Conservation (phyloP, 1,284 basidiomycete genomes). For the Ustilago sp. region DNA sequence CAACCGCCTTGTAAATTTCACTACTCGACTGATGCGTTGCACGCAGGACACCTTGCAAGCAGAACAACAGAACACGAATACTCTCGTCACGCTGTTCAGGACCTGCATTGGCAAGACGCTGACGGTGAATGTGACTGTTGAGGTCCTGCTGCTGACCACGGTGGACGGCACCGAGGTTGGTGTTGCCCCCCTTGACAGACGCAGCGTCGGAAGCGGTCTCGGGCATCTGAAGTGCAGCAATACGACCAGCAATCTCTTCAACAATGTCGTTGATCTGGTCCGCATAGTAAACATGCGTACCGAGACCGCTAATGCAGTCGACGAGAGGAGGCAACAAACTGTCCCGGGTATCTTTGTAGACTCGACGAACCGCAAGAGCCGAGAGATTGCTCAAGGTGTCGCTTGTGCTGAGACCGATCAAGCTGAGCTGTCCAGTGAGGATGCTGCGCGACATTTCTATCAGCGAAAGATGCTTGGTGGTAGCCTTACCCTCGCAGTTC, state of each 20-base stretch:
- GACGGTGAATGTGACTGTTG: constrained; percentile 45
- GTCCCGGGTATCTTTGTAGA: constrained; percentile 73
- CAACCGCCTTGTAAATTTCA: constrained; percentile 60
- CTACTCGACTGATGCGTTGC: constrained; percentile 75
- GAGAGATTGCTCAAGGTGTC: constrained; percentile 78
- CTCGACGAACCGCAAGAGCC: constrained; percentile 79
- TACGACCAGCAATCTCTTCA: constrained; percentile 82
- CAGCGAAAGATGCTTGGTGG: constrained; percentile 77
- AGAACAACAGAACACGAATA: constrained; percentile 80
- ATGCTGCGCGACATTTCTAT: constrained; percentile 82
- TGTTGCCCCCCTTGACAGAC: constrained; percentile 43
- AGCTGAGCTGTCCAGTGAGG: constrained; percentile 82
- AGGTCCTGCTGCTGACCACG: constrained; percentile 40
- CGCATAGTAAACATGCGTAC: constrained; percentile 91
- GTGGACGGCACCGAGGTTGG: constrained; percentile 69
- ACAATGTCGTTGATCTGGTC: constrained; percentile 96
- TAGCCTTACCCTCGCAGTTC: constrained; percentile 75
- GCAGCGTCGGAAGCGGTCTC: constrained; percentile 71
- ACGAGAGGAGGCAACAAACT: constrained; percentile 79
- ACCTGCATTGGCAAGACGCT: constrained; percentile 58
- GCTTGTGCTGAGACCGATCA: constrained; percentile 90
- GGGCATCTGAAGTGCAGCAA: constrained; percentile 79
- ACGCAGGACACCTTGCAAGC: constrained; percentile 79
- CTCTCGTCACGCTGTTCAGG: constrained; percentile 75
- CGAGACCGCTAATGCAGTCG: constrained; percentile 83